Base-by-base conservation (phyloP, 208 protist species). In the Trypanosoma lewisi region DNA sequence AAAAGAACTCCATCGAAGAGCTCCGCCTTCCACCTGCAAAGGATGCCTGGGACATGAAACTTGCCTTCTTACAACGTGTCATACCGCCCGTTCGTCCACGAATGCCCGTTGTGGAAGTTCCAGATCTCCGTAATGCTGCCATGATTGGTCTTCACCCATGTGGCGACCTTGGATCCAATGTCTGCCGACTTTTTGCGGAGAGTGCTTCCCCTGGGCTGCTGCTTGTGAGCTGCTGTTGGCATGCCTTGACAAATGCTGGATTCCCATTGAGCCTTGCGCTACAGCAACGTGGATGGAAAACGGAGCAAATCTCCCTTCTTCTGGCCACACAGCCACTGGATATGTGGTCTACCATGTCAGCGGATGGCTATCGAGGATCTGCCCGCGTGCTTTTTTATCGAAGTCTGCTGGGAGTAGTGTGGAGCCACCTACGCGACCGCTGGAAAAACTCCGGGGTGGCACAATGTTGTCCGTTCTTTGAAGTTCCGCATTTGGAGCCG, bases 151-250 rank as follows among this genome's bases (percentile, higher is more conserved):
- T 96, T 23, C 90, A 96, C 74, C 70, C 87, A 2, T 96, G 90
- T 59, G 90, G 90, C 25, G 86, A 96, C 62, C 75, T 96, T 31
- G 90, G 90, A 25, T 80, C 87, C n/a, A 87, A 80, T 27, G 73
- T 93, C 21, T 94, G 86, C 62, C 80, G 82, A 27, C 63, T 93
- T 14, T 96, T 90, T 54, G 5, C 55, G 4, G 21, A 67, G 56
- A 83, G 67, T 47, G 21, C 51, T 3, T 75, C 87, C 11, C 77
- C 61, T 37, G 86, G 84, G 5, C 54, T 96, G 55, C 71, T 93
- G 63, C 82, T 96, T 9, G 90, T 96, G 21, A 96, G 90, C 75
- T 96, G 90, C 70, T 96, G 90, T 70, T 96, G 90, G 90, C 85
- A 96, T 53, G 78, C 85, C 0, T 62, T 96, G 12, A 94, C 87